phyloP scores from a whole-genome alignment of 768 basidiomycete genomes.

The Auricularia heimuer region DNA sequence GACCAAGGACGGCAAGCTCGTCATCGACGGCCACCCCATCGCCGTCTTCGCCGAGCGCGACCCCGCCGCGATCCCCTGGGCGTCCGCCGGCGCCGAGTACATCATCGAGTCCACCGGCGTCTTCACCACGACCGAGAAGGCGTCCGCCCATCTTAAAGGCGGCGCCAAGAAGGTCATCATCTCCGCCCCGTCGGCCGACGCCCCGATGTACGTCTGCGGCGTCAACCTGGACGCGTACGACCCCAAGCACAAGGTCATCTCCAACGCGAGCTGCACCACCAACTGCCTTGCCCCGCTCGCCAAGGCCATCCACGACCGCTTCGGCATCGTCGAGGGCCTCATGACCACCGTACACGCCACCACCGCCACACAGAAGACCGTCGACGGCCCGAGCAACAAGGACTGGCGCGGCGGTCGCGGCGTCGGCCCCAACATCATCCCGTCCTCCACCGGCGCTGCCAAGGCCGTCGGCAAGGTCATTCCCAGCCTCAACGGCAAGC shows the following conservation, averaged over 20 bases:
- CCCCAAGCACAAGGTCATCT: constrained; percentile 84
- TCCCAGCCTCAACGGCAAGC: constrained; percentile 90
- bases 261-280: constrained; percentile 98
- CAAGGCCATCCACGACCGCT: constrained; percentile 96
- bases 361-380: constrained; percentile 91
- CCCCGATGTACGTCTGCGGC: constrained; percentile 89
- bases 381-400: constrained; percentile 89
- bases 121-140: constrained; percentile 95
- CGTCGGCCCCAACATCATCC: constrained; percentile 97
- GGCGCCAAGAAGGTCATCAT: constrained; percentile 99
- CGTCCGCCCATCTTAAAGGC: constrained; percentile 87
- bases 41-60: constrained; percentile 77
- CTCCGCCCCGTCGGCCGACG: constrained; percentile 95
- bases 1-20: constrained; percentile 80
- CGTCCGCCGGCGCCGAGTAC: constrained; percentile 74
- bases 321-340: constrained; percentile 90
- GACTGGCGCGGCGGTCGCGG: constrained; percentile 97
- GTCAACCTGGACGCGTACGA: constrained; percentile 94
- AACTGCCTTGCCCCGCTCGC: constrained; percentile 99
- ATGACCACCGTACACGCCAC: constrained; percentile 99
- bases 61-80: constrained; percentile 80
- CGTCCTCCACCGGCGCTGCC: constrained; percentile 96
- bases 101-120: constrained; percentile 97
- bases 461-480: constrained; percentile 99
- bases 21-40: constrained; percentile 71